These are phyloP conservation scores for Lodderomyces beijingensis DNA, from an alignment of 1,139 yeast species.

Conservation along the genomic window DNA sequence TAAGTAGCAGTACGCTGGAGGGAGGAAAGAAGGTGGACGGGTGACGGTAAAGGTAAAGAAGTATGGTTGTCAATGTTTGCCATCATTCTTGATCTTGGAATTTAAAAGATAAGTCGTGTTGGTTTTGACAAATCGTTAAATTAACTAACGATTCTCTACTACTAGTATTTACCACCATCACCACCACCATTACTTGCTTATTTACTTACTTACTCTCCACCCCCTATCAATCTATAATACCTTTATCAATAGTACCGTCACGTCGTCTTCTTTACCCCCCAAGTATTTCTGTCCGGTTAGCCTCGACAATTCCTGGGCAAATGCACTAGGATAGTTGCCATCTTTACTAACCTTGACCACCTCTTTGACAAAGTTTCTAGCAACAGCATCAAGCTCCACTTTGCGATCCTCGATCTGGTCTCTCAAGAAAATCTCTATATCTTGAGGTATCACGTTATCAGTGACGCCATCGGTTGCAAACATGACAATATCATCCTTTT, in stretches of 20 bases:
- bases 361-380: slow-evolving; percentile 58
- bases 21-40: too few relatives aligned
- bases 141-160: too few relatives aligned
- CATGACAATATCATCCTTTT: slow-evolving; percentile 69
- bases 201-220: too few relatives aligned
- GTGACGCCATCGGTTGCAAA: slow-evolving; percentile 94
- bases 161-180: background rate
- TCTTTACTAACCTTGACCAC: slow-evolving; percentile 73
- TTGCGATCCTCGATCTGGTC: slow-evolving; percentile 35
- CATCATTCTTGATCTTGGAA: too few relatives aligned
- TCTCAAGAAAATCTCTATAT: slow-evolving; percentile 57
- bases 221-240: slow-evolving; percentile 37
- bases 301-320: slow-evolving; percentile 73
- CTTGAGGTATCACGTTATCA: slow-evolving; percentile 75
- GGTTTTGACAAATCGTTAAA: too few relatives aligned
- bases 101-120: too few relatives aligned
- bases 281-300: slow-evolving; percentile 66
- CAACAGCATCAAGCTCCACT: slow-evolving; percentile 30
- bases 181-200: too few relatives aligned
- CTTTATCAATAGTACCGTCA: slow-evolving; percentile 71
- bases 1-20: too few relatives aligned
- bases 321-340: slow-evolving; percentile 74
- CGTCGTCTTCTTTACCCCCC: slow-evolving; percentile 96
- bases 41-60: too few relatives aligned
- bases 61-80: too few relatives aligned